Evolutionary conservation across 83 land plant species (phyloP).

Genomic region (Isoetes engelmannii): DNA sequence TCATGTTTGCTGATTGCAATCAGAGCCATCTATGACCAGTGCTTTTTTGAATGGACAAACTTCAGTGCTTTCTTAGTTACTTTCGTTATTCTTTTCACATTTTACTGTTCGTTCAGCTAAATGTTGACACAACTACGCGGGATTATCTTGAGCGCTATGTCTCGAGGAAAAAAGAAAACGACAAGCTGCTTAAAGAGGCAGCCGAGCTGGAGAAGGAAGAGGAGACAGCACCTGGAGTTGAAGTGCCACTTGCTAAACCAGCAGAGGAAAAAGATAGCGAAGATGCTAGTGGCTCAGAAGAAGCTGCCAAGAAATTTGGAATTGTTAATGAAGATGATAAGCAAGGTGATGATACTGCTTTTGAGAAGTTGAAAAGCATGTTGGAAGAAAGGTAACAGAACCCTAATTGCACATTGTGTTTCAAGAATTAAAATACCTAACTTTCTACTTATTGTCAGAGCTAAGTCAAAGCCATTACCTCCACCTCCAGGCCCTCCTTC

Average conservation of each 20-base stretch:
- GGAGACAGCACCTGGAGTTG: conserved; percentile 51
- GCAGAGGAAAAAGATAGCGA: conserved; percentile 30
- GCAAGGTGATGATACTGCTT: conserved; percentile 56
- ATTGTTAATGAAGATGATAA: conserved; percentile 79
- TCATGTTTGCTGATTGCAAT: no score
- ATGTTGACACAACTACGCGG: conserved; percentile 79
- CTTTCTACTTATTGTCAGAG: conserved; percentile 21
- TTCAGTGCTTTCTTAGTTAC: no score
- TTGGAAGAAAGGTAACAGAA: conserved; percentile 77
- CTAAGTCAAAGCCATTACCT: conserved; percentile 52
- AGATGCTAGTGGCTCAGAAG: no score
- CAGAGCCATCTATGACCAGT: no score
- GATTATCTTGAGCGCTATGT: conserved; percentile 83
- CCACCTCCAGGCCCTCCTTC: conserved; percentile 60
- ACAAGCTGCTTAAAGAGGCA: conserved; percentile 46
- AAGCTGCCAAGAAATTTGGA: conserved; percentile 57
- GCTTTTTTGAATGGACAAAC: no score
- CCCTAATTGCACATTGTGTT: no score
- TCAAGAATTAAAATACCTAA: no score
- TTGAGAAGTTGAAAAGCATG: conserved; percentile 57
- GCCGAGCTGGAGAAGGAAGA: conserved; percentile 41
- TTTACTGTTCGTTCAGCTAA: no score
- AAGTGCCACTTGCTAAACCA: conserved; percentile 25
- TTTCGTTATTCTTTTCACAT: no score
- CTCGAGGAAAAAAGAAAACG: conserved; percentile 72